Base-by-base conservation (phyloP, 2,329 filamentous ascomycete species). In the Colletotrichum lini region DNA sequence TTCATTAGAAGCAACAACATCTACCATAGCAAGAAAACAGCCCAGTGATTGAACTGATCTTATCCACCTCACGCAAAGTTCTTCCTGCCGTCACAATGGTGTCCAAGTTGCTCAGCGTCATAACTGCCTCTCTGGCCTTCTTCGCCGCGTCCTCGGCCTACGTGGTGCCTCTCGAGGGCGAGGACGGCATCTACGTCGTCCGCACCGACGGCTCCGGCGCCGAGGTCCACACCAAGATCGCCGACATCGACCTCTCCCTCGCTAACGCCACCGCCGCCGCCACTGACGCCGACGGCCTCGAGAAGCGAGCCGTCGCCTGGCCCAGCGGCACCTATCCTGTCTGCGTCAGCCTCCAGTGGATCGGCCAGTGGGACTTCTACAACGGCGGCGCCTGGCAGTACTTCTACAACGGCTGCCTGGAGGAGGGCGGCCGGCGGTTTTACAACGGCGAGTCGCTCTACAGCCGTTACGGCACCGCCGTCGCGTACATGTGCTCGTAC, bases 191-290 rank as follows among this genome's bases (percentile, higher is more conserved):
- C 56, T 59, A 59, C 56, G 8, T 23, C 10, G 56, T 45, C n/a
- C 40, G 40, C 21, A 44, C 21, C n/a, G 40, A 59, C 56, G 38
- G 21, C 38, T 13, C 18, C 56, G 56, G 56, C 38, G 9, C 35
- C n/a, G 56, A 59, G 40, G 56, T 59, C 40, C 56, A 59, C 56
- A 59, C 56, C 38, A 59, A 59, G 56, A 59, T 59, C 56, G 56
- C 56, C 56, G 38, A 59, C 56, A 18, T 59, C 7, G 56, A 59
- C 38, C 56, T n/a, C 9, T 8, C 56, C 18, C n/a, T 15, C 38
- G 12, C 38, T n/a, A 44, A 59, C 40, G 40, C 12, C 40, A 59
- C 56, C 35, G 21, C n/a, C 12, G 38, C 2, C 56, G 40, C 1
- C 10, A 18, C n/a, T 21, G 56, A n/a, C 8, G 30, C 30, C 30